Conservation (phyloP, 345 rosid genomes). For the Euphorbia tirucalli region DNA sequence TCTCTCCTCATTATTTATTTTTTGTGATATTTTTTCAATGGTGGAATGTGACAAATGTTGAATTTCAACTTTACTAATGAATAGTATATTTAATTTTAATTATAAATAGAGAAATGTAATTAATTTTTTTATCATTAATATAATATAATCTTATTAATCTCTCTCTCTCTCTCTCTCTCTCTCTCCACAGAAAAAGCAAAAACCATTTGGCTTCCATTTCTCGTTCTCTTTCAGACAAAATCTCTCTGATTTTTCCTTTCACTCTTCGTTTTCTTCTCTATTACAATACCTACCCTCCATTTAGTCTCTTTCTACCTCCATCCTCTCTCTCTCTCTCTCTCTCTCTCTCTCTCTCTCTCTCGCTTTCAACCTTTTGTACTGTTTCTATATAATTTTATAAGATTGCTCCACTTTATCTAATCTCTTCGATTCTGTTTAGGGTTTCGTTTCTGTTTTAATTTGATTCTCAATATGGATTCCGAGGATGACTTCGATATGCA, state of each 20-base stretch:
- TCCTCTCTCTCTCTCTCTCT: too few species aligned
- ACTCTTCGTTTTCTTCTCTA: background rate
- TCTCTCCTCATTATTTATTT: too few species aligned
- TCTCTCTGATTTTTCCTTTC: background rate
- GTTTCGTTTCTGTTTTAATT: background rate
- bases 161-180: slow-evolving; percentile 1
- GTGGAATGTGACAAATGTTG: too few species aligned
- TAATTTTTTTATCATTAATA: too few species aligned
- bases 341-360: background rate
- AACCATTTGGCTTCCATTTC: background rate
- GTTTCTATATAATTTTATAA: background rate
- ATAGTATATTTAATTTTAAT: too few species aligned
- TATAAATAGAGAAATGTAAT: too few species aligned
- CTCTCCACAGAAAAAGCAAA: background rate
- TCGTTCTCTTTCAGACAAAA: background rate
- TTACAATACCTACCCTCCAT: background rate
- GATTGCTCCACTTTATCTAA: background rate
- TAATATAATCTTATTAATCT: too few species aligned
- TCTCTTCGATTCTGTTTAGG: slow-evolving; percentile 6
- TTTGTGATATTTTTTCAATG: too few species aligned
- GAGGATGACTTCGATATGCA: slow-evolving; percentile 56
- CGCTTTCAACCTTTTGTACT: background rate
- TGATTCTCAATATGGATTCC: slow-evolving; percentile 37
- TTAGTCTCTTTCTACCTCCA: too few species aligned
- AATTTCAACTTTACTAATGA: too few species aligned